Evolutionary conservation across 192 early-diverging fungal species (phyloP).

Genomic region (Phycomyces nitens): DNA sequence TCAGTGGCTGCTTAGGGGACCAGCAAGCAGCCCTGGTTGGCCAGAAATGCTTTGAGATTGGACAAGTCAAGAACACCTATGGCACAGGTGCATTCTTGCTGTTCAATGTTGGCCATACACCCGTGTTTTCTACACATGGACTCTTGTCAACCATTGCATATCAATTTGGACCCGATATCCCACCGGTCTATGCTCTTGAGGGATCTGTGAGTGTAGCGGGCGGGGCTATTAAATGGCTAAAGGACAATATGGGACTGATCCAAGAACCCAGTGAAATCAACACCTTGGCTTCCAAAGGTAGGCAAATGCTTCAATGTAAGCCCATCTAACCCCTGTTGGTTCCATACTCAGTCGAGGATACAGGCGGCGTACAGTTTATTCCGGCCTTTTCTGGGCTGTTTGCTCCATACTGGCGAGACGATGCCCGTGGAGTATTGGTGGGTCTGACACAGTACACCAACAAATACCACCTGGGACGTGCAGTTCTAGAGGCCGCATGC

Average conservation of each 20-base stretch:
- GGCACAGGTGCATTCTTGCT: conserved; percentile 97
- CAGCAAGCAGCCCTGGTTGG: conserved; percentile 95
- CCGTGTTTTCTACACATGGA: conserved; percentile 76
- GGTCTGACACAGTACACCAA: conserved; percentile 90
- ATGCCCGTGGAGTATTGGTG: conserved; percentile 83
- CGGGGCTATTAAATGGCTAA: conserved; percentile 87
- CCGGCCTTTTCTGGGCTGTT: conserved; percentile 93
- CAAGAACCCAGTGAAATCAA: conserved; percentile 70
- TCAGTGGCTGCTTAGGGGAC: conserved; percentile 88
- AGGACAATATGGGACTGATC: conserved; percentile 84
- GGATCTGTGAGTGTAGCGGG: conserved; percentile 92
- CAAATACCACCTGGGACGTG: conserved; percentile 81
- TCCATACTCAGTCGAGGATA: conserved; percentile 67
- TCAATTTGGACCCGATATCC: conserved; percentile 68
- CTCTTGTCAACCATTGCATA: conserved; percentile 89
- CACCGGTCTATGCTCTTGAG: conserved; percentile 82
- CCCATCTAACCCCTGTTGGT: too few species aligned
- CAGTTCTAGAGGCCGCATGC: conserved; percentile 87
- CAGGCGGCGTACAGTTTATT: conserved; percentile 92
- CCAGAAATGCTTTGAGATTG: conserved; percentile 83
- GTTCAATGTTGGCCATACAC: conserved; percentile 81
- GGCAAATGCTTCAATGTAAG: background rate
- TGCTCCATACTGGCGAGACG: conserved; percentile 94
- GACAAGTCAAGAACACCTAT: conserved; percentile 94
- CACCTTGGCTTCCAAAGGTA: conserved; percentile 53